phyloP scores from a whole-genome alignment of 108 stramenopile species.

The Cyclotella cryptica region DNA sequence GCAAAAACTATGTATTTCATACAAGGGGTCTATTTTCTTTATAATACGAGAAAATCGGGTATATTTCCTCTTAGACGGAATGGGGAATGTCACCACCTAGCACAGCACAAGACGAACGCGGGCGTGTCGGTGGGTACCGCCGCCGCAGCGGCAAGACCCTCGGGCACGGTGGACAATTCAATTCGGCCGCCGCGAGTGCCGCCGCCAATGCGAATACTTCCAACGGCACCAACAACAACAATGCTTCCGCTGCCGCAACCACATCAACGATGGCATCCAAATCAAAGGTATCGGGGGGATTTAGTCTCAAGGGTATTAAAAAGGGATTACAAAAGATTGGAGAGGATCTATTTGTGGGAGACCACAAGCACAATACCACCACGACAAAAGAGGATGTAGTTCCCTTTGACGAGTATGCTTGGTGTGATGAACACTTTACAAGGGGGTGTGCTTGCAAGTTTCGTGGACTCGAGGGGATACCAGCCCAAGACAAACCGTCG shows the following conservation, averaged over 20 bases:
- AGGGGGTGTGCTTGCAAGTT: constrained; percentile 54
- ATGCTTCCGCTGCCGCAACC: not conserved
- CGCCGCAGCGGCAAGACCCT: too few relatives aligned
- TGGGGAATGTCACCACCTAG: not conserved
- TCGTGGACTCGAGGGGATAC: not conserved
- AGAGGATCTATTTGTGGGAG: constrained; percentile 2
- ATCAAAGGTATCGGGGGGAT: constrained; percentile 15
- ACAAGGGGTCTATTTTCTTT: too few relatives aligned
- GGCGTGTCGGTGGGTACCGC: too few relatives aligned
- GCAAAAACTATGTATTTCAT: too few relatives aligned
- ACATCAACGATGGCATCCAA: not conserved
- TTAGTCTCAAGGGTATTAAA: constrained; percentile 51
- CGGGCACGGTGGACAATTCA: constrained; percentile 23
- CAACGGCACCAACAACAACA: too few relatives aligned
- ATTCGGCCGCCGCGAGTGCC: constrained; percentile 4
- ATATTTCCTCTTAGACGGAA: constrained; percentile 32
- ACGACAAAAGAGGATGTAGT: constrained; percentile 24
- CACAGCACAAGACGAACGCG: not conserved
- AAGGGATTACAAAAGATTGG: constrained; percentile 54
- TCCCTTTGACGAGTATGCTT: constrained; percentile 47
- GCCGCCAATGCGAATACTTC: constrained; percentile 9
- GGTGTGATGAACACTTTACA: constrained; percentile 68
- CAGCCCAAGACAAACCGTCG: too few relatives aligned
- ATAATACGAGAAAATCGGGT: too few relatives aligned
- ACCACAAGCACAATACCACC: not conserved